These are phyloP conservation scores for Fonsecaea pugnacius DNA, from an alignment of 2,329 filamentous ascomycete species.

Conservation along the genomic window DNA sequence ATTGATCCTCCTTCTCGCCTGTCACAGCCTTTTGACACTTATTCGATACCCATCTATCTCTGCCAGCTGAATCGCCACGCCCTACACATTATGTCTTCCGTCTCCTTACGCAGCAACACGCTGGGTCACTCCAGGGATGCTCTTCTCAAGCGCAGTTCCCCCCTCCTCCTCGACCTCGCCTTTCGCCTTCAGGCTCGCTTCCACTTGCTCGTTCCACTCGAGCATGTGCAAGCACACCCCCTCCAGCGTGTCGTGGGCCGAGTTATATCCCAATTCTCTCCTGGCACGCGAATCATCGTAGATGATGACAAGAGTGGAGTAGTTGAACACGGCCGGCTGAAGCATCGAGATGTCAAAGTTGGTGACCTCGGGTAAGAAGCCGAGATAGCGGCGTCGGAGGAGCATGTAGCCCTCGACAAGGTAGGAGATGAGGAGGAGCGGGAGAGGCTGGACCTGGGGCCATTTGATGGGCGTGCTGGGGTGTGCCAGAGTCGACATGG, in stretches of 20 bases:
- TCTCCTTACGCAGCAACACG: background rate
- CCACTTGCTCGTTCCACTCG: constrained; percentile 42
- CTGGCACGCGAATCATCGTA: constrained; percentile 23
- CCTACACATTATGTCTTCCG: no score
- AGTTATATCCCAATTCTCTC: constrained; percentile 40
- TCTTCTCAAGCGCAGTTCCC: constrained; percentile 10
- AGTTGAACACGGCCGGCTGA: constrained; percentile 43
- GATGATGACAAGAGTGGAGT: constrained; percentile 39
- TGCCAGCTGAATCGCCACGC: background rate
- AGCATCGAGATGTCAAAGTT: constrained; percentile 39
- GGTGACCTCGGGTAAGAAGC: constrained; percentile 32
- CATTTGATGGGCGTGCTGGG: constrained; percentile 40
- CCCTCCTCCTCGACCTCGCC: constrained; percentile 3
- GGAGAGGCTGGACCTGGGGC: constrained; percentile 37
- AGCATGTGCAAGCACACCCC: constrained; percentile 43
- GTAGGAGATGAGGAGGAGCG: constrained; percentile 42
- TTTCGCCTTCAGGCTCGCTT: constrained; percentile 16
- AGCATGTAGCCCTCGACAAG: constrained; percentile 42
- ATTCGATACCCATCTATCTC: background rate
- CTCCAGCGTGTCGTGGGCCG: constrained; percentile 42
- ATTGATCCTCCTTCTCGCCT: no score
- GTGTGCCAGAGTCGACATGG: constrained; percentile 40
- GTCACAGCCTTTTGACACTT: background rate
- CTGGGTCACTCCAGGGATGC: background rate
- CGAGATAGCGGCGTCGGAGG: constrained; percentile 39